A percentile compares a stretch with the other conserved stretches of the same genome.
Evolutionary conservation across 1,284 basidiomycete species (phyloP).

Genomic region (Phellopilus nigrolimitatus): DNA sequence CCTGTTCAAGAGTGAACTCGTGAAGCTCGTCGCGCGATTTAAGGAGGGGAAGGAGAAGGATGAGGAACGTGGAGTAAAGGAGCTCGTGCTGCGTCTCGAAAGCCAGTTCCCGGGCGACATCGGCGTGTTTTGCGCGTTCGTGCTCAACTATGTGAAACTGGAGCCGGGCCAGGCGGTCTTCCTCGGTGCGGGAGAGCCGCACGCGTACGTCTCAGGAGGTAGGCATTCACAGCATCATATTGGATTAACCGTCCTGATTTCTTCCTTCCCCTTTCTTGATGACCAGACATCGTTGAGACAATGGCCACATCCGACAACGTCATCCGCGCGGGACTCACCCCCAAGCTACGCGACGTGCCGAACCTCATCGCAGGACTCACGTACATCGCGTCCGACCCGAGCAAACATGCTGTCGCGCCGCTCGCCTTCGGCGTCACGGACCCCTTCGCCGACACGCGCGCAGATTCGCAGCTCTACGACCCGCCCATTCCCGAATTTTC

Average conservation of each 20-base stretch:
- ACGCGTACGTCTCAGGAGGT: constrained; percentile 95
- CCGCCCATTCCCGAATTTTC: constrained; percentile 95
- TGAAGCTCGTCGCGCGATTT: constrained; percentile 62
- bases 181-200: constrained; percentile 93
- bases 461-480: constrained; percentile 65
- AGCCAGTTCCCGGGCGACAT: constrained; percentile 89
- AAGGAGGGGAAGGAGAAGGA: constrained; percentile 36
- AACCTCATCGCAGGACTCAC: constrained; percentile 89
- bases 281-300: constrained; percentile 89
- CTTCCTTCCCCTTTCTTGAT: background rate
- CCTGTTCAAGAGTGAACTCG: constrained; percentile 51
- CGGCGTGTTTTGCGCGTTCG: constrained; percentile 90
- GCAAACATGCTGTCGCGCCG: constrained; percentile 68
- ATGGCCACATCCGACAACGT: constrained; percentile 99
- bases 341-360: constrained; percentile 90
- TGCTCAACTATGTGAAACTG: constrained; percentile 85
- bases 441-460: constrained; percentile 22
- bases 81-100: constrained; percentile 71
- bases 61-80: constrained; percentile 45
- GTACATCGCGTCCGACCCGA: constrained; percentile 68
- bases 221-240: constrained; percentile 22
- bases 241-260: background rate
- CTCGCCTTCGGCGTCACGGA: constrained; percentile 37
- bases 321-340: constrained; percentile 96
- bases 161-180: constrained; percentile 89